Evolutionary conservation across 805 yeast genomes (phyloP).

Genomic region (Ogataea thermomethanolica): DNA sequence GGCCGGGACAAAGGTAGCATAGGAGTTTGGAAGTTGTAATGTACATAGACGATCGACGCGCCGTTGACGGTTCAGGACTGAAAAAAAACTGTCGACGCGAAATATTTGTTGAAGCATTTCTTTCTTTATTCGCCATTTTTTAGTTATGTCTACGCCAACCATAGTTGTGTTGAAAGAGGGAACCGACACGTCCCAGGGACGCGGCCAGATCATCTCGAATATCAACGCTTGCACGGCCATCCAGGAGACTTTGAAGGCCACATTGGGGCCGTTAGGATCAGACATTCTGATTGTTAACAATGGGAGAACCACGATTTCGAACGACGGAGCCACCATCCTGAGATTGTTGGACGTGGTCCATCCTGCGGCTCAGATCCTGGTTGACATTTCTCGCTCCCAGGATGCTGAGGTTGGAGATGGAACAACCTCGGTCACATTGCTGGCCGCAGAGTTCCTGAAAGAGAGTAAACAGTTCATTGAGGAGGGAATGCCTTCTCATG

Average conservation of each 20-base stretch:
- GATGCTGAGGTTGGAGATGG: conserved; percentile 99
- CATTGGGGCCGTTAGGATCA: conserved; percentile 96
- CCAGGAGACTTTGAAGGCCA: conserved; percentile 91
- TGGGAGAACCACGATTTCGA: conserved; percentile 91
- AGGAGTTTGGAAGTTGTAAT: conserved; percentile 58
- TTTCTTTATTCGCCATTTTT: conserved; percentile 44
- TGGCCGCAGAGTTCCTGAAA: conserved; percentile 92
- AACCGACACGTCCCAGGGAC: conserved; percentile 94
- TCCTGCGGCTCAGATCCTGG: conserved; percentile 96
- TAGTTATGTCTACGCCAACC: conserved; percentile 88
- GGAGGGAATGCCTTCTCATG: conserved; percentile 92
- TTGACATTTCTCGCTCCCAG: conserved; percentile 91
- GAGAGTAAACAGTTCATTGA: conserved; percentile 89
- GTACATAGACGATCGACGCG: conserved; percentile 13
- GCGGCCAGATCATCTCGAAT: conserved; percentile 91
- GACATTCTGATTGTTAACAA: conserved; percentile 86
- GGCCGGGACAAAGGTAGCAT: conserved; percentile 59
- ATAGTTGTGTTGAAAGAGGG: conserved; percentile 97
- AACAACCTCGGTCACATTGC: conserved; percentile 89
- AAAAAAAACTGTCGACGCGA: conserved; percentile 9
- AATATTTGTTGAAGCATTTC: conserved; percentile 45
- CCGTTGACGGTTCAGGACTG: background rate
- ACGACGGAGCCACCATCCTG: conserved; percentile 96
- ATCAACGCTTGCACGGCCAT: conserved; percentile 97
- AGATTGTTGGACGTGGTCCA: conserved; percentile 92